Percentiles rank a stretch among this genome's conserved stretches.
Conservation (phyloP, 192 early-diverging fungal species). For the Coemansia sp. region DNA sequence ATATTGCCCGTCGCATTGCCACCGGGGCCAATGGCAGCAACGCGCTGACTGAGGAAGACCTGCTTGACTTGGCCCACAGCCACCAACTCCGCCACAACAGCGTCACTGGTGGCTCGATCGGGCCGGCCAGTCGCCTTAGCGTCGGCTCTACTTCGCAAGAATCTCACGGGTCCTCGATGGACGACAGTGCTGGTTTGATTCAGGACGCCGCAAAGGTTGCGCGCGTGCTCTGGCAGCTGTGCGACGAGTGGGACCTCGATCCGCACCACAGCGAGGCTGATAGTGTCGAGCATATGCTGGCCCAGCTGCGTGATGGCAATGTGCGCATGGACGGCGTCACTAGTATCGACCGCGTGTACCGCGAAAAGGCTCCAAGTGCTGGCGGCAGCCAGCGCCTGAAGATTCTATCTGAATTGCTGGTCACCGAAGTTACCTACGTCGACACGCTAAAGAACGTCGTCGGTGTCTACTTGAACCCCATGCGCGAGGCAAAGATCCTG, state of each 20-base stretch:
- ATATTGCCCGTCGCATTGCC: constrained; percentile 18
- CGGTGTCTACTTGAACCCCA: constrained; percentile 64
- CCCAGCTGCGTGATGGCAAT: constrained; percentile 23
- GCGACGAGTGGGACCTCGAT: constrained; percentile 58
- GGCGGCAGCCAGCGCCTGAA: constrained; percentile 59
- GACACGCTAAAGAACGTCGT: constrained; percentile 74
- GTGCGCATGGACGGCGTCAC: constrained; percentile 24
- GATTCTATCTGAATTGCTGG: constrained; percentile 78
- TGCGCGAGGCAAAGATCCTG: constrained; percentile 57
- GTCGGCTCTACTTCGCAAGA: constrained; percentile 27
- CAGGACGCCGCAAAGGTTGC: constrained; percentile 38
- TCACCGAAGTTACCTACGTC: constrained; percentile 89
- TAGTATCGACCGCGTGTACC: constrained; percentile 30
- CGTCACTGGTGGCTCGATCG: not conserved
- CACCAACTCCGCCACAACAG: constrained; percentile 13
- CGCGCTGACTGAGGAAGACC: constrained; percentile 1
- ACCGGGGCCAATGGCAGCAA: constrained; percentile 16
- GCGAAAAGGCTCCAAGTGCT: constrained; percentile 25
- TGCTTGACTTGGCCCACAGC: not conserved
- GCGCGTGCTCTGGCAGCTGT: constrained; percentile 46
- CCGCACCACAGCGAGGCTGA: constrained; percentile 33
- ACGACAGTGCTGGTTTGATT: constrained; percentile 18
- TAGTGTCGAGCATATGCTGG: constrained; percentile 27
- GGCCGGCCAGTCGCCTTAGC: constrained; percentile 20
- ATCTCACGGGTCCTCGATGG: constrained; percentile 28